Conservation (phyloP, 2,329 filamentous ascomycete species). For the Alternaria atra region DNA sequence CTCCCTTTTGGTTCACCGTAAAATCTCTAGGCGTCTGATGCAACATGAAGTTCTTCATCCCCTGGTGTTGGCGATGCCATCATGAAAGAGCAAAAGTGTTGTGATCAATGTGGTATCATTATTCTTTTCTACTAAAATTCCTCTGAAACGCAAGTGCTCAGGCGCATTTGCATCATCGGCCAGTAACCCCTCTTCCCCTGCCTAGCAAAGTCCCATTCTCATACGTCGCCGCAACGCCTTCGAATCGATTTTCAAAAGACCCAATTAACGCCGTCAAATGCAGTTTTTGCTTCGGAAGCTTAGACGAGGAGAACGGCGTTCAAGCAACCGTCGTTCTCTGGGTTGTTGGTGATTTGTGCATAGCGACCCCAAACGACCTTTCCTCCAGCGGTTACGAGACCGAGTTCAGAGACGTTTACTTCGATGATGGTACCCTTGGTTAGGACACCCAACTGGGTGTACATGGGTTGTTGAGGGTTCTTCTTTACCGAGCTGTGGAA, state of each 20-base stretch:
- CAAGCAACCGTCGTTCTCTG: conserved; percentile 51
- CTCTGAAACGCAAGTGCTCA: neutral
- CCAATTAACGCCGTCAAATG: conserved; percentile 25
- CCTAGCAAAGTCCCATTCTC: neutral
- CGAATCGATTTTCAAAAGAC: conserved; percentile 1
- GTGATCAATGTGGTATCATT: conserved; percentile 1
- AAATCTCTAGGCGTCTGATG: too few species aligned
- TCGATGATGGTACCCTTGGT: conserved; percentile 69
- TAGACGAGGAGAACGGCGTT: conserved; percentile 51
- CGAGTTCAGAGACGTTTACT: conserved; percentile 92
- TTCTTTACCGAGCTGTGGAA: conserved; percentile 68
- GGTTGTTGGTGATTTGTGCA: conserved; percentile 50
- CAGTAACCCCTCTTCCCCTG: neutral
- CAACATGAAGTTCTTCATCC: too few species aligned
- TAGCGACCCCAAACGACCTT: conserved; percentile 66
- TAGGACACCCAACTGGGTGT: conserved; percentile 90
- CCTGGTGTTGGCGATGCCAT: neutral
- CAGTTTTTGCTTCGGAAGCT: conserved; percentile 12
- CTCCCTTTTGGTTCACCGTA: too few species aligned
- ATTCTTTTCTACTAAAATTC: neutral
- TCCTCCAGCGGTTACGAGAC: conserved; percentile 86
- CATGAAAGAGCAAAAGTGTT: neutral
- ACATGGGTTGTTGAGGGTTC: conserved; percentile 87
- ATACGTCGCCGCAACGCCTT: conserved; percentile 17
- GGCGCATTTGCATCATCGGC: neutral